These are phyloP conservation scores for Botrytis medusae DNA, from an alignment of 2,329 filamentous ascomycete species.

Conservation along the genomic window DNA sequence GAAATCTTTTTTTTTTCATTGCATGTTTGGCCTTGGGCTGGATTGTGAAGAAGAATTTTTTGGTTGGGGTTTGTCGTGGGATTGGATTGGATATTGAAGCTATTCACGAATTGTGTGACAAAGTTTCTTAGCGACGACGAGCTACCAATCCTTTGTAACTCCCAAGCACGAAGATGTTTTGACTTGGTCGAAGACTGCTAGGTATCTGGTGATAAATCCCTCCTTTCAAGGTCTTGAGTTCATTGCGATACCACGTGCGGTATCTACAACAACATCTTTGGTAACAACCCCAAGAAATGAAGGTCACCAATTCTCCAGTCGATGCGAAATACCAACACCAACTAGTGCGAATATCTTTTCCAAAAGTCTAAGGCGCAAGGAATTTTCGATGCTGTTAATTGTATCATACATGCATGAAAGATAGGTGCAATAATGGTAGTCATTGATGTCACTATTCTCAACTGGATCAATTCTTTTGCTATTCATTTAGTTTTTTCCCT, in stretches of 20 bases:
- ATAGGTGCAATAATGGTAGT: not conserved
- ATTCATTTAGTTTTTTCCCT: not conserved
- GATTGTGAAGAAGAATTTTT: not conserved
- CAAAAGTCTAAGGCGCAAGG: not conserved
- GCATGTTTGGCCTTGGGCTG: conserved; percentile 26
- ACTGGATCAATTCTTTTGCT: not conserved
- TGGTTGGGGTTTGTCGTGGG: not conserved
- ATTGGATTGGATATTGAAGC: not conserved
- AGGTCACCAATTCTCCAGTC: not conserved
- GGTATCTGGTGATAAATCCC: not conserved
- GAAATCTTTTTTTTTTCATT: conserved; percentile 53
- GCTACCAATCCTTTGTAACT: not conserved
- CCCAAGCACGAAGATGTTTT: not conserved
- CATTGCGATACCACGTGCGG: not conserved
- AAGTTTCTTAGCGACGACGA: accelerated
- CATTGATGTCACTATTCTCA: not conserved
- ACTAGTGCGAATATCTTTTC: too few species aligned
- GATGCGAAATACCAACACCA: not conserved
- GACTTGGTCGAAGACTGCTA: too few species aligned
- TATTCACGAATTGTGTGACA: not conserved
- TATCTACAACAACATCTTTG: not conserved
- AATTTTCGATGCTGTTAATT: accelerated
- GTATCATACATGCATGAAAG: not conserved
- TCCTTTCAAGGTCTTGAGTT: not conserved
- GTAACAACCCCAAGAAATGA: too few species aligned